phyloP scores from a whole-genome alignment of 805 yeast species.

The Yamadazyma nakazawae region DNA sequence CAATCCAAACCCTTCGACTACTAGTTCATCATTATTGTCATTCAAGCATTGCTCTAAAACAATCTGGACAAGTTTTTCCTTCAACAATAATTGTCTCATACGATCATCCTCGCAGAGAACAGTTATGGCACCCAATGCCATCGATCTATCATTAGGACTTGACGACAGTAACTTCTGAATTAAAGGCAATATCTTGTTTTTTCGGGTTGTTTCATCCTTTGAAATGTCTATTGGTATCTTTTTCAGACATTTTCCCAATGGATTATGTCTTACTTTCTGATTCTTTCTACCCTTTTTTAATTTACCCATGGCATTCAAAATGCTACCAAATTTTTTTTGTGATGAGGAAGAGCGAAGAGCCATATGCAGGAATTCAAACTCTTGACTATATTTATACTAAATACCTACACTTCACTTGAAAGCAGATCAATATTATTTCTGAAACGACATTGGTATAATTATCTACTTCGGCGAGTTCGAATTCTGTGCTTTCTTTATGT shows the following conservation, averaged over 20 bases:
- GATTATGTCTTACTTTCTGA: constrained; percentile 34
- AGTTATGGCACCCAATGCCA: constrained; percentile 73
- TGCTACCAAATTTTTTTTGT: constrained; percentile 3
- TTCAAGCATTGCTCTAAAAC: constrained; percentile 61
- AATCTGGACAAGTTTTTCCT: constrained; percentile 65
- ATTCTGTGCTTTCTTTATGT: not conserved
- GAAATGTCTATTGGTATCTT: constrained; percentile 16
- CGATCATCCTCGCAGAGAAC: constrained; percentile 66
- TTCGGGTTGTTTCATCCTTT: constrained; percentile 48
- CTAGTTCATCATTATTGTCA: constrained; percentile 69
- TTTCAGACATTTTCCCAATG: constrained; percentile 20
- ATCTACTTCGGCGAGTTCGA: not conserved
- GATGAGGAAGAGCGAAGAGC: constrained; percentile 6
- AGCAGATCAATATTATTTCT: too few relatives aligned
- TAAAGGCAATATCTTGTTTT: constrained; percentile 64
- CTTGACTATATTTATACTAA: not conserved
- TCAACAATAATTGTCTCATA: constrained; percentile 60
- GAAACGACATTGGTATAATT: too few relatives aligned
- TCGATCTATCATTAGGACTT: constrained; percentile 67
- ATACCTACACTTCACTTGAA: not conserved
- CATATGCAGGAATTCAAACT: not conserved
- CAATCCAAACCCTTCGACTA: constrained; percentile 77
- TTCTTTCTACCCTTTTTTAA: constrained; percentile 57
- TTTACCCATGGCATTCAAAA: constrained; percentile 55
- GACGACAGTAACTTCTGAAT: constrained; percentile 60